phyloP scores from a whole-genome alignment of 768 basidiomycete species.

The Tubosaeta brunneosetosa region DNA sequence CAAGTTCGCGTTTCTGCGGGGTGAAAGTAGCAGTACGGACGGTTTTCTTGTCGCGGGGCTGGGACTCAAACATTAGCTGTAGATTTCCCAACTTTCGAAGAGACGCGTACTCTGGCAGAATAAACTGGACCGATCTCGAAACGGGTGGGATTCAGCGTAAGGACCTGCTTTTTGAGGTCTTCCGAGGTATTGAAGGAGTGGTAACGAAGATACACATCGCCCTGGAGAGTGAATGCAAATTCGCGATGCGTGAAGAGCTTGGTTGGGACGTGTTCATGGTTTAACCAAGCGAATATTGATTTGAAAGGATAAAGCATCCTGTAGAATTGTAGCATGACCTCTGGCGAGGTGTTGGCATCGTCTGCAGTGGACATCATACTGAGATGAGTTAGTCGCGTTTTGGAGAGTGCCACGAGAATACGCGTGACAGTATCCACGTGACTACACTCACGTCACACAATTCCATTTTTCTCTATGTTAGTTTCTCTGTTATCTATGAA shows the following conservation, averaged over 20 bases:
- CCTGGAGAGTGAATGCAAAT: constrained; percentile 88
- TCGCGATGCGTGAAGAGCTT: constrained; percentile 90
- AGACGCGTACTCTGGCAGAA: constrained; percentile 66
- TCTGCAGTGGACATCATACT: constrained; percentile 13
- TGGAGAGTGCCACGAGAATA: constrained; percentile 6
- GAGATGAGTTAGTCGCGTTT: background rate
- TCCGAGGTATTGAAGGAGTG: constrained; percentile 83
- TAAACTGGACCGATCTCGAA: constrained; percentile 98
- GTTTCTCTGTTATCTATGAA: background rate
- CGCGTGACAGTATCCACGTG: constrained; percentile 21
- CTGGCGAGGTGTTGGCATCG: constrained; percentile 39
- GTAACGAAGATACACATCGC: constrained; percentile 92
- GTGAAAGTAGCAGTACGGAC: constrained; percentile 63
- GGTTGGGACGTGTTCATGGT: constrained; percentile 78
- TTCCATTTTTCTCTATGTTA: too few species aligned
- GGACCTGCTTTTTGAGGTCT: constrained; percentile 88
- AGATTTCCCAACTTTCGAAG: background rate
- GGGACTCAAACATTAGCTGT: constrained; percentile 1
- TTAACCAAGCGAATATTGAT: constrained; percentile 90
- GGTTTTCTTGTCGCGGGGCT: constrained; percentile 91
- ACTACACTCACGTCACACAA: constrained; percentile 30
- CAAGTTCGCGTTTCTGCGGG: constrained; percentile 83
- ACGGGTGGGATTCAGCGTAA: constrained; percentile 80
- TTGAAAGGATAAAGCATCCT: constrained; percentile 91
- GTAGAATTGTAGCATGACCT: constrained; percentile 79